phyloP scores from a whole-genome alignment of 768 basidiomycete species.

The Mycena vulgaris region DNA sequence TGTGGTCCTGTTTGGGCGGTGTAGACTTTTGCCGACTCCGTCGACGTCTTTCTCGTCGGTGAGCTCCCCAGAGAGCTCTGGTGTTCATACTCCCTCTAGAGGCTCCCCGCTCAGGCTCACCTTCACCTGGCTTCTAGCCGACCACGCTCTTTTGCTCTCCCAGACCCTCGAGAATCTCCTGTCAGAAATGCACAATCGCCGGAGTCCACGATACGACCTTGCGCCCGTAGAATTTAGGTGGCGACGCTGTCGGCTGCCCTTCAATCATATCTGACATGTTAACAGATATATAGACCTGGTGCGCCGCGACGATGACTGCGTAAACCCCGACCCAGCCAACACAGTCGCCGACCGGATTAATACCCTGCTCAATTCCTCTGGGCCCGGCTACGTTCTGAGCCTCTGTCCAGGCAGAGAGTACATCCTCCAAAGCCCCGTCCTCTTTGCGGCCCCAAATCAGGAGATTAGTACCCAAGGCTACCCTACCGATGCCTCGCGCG shows the following conservation, averaged over 20 bases:
- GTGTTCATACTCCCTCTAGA: neutral
- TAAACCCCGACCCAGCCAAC: constrained; percentile 67
- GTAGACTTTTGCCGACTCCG: too few relatives aligned
- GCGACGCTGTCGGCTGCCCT: neutral
- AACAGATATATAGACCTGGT: constrained; percentile 1
- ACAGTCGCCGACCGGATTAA: constrained; percentile 80
- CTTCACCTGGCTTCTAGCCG: neutral
- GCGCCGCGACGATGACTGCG: constrained; percentile 42
- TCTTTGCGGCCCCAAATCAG: constrained; percentile 77
- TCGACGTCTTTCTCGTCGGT: too few relatives aligned
- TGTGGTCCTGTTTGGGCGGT: too few relatives aligned
- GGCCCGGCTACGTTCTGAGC: constrained; percentile 74
- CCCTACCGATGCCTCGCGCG: constrained; percentile 76
- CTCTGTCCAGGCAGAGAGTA: constrained; percentile 79
- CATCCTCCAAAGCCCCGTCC: constrained; percentile 74
- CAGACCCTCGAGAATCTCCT: neutral
- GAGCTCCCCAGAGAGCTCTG: neutral
- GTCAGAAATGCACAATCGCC: neutral
- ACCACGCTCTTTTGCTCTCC: neutral
- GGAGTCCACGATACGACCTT: neutral
- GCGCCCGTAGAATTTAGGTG: neutral
- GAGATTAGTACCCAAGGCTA: constrained; percentile 89
- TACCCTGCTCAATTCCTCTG: constrained; percentile 73
- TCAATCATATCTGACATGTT: neutral
- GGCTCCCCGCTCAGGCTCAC: too few relatives aligned